Evolutionary conservation across 495 filamentous ascomycete genomes (phyloP).

Genomic region (Neurospora sp.): DNA sequence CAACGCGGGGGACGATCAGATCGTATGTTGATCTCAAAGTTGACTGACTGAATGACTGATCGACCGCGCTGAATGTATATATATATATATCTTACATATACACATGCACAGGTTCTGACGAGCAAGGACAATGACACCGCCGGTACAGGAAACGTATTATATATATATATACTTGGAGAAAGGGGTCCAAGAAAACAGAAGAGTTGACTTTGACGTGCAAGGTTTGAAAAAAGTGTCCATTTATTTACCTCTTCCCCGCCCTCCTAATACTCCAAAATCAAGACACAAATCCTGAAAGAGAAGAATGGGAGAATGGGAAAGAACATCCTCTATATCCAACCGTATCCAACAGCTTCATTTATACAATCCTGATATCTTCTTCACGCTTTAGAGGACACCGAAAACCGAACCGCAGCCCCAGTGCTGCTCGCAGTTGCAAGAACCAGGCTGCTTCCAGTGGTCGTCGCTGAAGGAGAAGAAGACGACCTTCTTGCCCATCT

Average conservation of each 20-base stretch:
- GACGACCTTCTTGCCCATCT: slow-evolving; percentile 46
- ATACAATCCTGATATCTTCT: neutral
- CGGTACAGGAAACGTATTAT: neutral
- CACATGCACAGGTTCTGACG: neutral
- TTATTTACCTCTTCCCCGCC: neutral
- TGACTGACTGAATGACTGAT: neutral
- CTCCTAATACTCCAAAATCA: neutral
- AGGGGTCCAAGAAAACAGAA: neutral
- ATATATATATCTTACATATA: neutral
- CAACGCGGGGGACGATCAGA: neutral
- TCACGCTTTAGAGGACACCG: slow-evolving; percentile 17
- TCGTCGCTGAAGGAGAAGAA: slow-evolving; percentile 79
- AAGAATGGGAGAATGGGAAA: neutral
- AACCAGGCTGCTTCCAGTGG: slow-evolving; percentile 65
- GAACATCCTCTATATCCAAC: neutral
- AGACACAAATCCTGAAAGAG: neutral
- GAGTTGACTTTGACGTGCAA: neutral
- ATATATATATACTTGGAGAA: neutral
- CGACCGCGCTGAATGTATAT: neutral
- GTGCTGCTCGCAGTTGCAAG: slow-evolving; percentile 64
- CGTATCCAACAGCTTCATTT: slow-evolving; percentile 1
- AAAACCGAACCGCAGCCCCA: slow-evolving; percentile 59
- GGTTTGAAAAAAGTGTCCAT: neutral
- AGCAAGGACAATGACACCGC: neutral
- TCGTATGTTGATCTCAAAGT: neutral